These are phyloP conservation scores for Apiospora marii DNA, from an alignment of 2,329 filamentous ascomycete genomes.

Conservation along the genomic window DNA sequence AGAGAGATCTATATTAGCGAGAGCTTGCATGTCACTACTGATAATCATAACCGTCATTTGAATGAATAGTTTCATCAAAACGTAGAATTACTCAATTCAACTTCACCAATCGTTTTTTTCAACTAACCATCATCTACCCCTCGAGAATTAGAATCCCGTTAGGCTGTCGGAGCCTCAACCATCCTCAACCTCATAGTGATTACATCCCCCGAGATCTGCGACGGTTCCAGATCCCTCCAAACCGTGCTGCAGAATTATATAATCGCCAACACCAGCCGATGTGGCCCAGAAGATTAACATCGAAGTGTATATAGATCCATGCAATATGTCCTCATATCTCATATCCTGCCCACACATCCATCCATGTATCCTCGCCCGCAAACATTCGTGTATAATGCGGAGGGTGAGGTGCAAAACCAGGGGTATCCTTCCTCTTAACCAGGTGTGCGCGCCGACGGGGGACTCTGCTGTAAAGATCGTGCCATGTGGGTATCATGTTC, in stretches of 20 bases:
- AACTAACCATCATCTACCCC: neutral
- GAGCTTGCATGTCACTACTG: neutral
- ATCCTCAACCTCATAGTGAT: neutral
- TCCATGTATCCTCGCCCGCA: constrained; percentile 21
- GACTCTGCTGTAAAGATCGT: constrained; percentile 28
- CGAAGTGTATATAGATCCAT: constrained; percentile 29
- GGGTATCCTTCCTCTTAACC: constrained; percentile 2
- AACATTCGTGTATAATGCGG: neutral
- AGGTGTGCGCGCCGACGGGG: neutral
- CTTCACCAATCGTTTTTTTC: neutral
- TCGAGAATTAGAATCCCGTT: neutral
- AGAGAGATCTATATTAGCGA: neutral
- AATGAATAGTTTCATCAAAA: neutral
- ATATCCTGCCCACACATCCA: constrained; percentile 19
- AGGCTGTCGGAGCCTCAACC: neutral
- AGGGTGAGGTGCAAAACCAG: neutral
- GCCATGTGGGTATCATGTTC: constrained; percentile 28
- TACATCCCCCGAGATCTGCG: neutral
- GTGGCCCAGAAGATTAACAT: constrained; percentile 30
- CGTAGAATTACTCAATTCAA: neutral
- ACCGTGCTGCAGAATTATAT: constrained; percentile 4
- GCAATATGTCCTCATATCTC: constrained; percentile 7
- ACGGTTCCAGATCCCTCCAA: neutral
- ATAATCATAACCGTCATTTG: too few relatives aligned
- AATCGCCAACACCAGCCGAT: constrained; percentile 8